Evolutionary conservation across 371 early-diverging fungal genomes (phyloP).

Genomic region (Caulochytrium protostelioides): DNA sequence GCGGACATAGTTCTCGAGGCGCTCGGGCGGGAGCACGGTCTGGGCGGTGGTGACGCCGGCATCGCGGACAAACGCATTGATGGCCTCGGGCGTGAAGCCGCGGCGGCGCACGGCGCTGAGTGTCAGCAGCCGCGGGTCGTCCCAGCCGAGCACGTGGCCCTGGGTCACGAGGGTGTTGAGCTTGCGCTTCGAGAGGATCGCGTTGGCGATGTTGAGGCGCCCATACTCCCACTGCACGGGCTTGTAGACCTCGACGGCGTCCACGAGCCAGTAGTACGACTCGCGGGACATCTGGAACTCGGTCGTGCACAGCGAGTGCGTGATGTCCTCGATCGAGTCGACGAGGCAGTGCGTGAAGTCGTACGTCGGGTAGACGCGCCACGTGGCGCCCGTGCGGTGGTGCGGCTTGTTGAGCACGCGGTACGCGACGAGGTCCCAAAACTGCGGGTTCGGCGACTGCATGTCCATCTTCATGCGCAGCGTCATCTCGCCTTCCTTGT

Average conservation of each 20-base stretch:
- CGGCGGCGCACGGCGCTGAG: slow-evolving; percentile 90
- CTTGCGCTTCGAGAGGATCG: slow-evolving; percentile 96
- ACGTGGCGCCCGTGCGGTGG: slow-evolving; percentile 72
- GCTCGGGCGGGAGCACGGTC: slow-evolving; percentile 69
- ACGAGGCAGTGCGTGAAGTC: slow-evolving; percentile 98
- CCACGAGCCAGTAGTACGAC: slow-evolving; percentile 98
- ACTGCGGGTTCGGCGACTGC: slow-evolving; percentile 89
- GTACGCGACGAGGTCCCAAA: slow-evolving; percentile 98
- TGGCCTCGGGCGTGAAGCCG: slow-evolving; percentile 96
- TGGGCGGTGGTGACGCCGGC: slow-evolving; percentile 77
- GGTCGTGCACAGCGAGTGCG: slow-evolving; percentile 97
- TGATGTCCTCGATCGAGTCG: slow-evolving; percentile 99
- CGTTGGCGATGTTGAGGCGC: slow-evolving; percentile 86
- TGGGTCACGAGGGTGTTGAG: slow-evolving; percentile 71
- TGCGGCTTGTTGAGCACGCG: slow-evolving; percentile 83
- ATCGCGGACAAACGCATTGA: slow-evolving; percentile 94
- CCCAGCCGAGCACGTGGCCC: slow-evolving; percentile 69
- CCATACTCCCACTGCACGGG: slow-evolving; percentile 99
- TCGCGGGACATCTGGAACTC: slow-evolving; percentile 91
- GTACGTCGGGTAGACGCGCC: slow-evolving; percentile 99
- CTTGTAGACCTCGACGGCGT: slow-evolving; percentile 95
- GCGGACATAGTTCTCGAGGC: slow-evolving; percentile 87
- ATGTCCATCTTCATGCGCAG: slow-evolving; percentile 98
- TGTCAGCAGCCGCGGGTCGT: slow-evolving; percentile 97
- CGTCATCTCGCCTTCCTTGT: slow-evolving; percentile 77